Base-by-base conservation (phyloP, 1,139 yeast species). In the Pichia sp. region DNA sequence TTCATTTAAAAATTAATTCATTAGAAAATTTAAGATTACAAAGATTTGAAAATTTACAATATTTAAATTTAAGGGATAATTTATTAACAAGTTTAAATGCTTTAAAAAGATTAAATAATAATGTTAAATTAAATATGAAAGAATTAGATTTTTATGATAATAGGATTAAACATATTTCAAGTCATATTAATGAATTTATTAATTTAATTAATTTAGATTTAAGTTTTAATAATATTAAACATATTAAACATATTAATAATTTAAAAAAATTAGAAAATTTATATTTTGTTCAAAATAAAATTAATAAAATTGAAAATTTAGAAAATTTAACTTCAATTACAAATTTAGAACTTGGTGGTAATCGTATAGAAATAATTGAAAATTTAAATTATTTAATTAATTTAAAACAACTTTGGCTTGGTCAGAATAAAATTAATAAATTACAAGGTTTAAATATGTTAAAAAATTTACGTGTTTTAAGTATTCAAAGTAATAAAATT, bases 121-220 rank as follows among this genome's bases (percentile, higher is more conserved):
- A 35, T 6, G 23, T 40, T 32, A 73, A 76, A 27, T 78, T 72
- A 1, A 70, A 70, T 0, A 57, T 92, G 55, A 86, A 78, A 54
- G 95, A 89, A 53, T 68, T 94, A 52, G 98, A 92, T 62, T 71
- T 90, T 32, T 94, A 94, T 61, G 98, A 94, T 64, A 94, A 94
- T 65, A 70, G 96, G 55, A 84, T 94, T 54, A 80, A 83, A 51
- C 97, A 90, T 60, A 87, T 92, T 44, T 83, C 92, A 16, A 73
- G 76, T 48, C 80, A 76, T 54, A 63, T 87, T 35, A 77, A 75
- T 47, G 80, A 79, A 47, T 75, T 87, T 55, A 65, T 64, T 11
- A 73, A 78, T 26, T 66, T 92, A 58, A 73, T 65, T 47, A 74
- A 64, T 44, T 70, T 94, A 54, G 99, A 94, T 63, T 70, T 94